These are phyloP conservation scores for Bodo saltans DNA, from an alignment of 78 protist species.

Conservation along the genomic window DNA sequence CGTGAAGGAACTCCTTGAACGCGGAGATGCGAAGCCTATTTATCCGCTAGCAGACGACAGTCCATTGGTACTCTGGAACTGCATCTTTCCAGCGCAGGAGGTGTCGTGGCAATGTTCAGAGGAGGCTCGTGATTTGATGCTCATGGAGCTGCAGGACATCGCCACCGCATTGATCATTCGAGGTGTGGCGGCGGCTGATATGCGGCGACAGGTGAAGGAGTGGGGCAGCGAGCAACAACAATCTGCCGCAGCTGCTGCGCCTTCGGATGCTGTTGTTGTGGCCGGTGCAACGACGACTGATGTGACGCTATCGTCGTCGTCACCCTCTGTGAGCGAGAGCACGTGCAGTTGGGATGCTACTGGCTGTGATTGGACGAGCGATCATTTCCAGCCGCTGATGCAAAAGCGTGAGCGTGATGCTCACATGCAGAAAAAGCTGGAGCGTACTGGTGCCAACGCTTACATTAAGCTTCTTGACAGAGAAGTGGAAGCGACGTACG, in stretches of 20 bases:
- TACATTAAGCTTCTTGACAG: neutral
- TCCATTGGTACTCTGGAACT: constrained; percentile 42
- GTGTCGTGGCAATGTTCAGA: neutral
- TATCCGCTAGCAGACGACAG: constrained; percentile 51
- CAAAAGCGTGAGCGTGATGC: neutral
- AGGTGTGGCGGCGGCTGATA: neutral
- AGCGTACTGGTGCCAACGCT: too few relatives aligned
- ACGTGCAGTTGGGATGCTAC: neutral
- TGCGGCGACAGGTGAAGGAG: neutral
- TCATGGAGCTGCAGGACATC: neutral
- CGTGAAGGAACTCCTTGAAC: constrained; percentile 38
- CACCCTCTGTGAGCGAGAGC: neutral
- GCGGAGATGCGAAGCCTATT: constrained; percentile 10
- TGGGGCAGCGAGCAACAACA: neutral
- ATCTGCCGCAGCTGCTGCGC: neutral
- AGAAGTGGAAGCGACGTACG: neutral
- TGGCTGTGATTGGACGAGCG: neutral
- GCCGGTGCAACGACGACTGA: neutral
- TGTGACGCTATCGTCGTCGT: neutral
- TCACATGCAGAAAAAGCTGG: neutral
- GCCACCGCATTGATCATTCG: neutral
- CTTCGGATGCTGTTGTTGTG: neutral
- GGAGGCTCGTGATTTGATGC: neutral
- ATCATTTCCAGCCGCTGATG: neutral
- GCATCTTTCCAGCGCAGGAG: constrained; percentile 38